These are phyloP conservation scores for Melocanna baccifera DNA, from an alignment of 176 grass and related monocot genomes.

Conservation along the genomic window DNA sequence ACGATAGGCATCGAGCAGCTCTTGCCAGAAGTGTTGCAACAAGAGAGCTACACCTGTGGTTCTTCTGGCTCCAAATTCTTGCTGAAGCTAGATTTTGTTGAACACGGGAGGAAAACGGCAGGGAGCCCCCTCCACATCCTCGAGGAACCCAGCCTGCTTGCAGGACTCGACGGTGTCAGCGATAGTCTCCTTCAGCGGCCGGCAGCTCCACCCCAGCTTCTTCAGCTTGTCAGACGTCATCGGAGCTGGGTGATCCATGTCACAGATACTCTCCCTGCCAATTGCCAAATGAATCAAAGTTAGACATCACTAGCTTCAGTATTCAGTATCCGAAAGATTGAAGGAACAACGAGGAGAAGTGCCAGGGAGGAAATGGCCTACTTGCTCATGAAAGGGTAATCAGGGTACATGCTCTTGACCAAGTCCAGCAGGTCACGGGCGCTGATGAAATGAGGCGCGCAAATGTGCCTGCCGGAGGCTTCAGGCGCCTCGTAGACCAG, in stretches of 20 bases:
- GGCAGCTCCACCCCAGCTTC: conserved; percentile 50
- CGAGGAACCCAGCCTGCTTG: conserved; percentile 28
- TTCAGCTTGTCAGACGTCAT: conserved; percentile 42
- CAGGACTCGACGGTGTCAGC: conserved; percentile 26
- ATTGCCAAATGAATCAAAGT: not conserved
- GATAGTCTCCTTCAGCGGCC: conserved; percentile 37
- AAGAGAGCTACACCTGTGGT: not conserved
- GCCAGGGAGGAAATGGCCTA: not conserved
- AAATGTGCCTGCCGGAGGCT: conserved; percentile 37
- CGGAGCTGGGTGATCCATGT: not conserved
- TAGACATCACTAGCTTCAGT: not conserved
- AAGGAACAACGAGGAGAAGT: not conserved
- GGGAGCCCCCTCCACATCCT: not conserved
- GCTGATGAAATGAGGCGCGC: conserved; percentile 26
- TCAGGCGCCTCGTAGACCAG: conserved; percentile 22
- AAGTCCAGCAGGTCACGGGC: conserved; percentile 12
- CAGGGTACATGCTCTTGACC: conserved; percentile 37
- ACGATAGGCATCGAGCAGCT: not conserved
- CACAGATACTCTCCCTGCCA: conserved; percentile 22
- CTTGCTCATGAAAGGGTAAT: conserved; percentile 23
- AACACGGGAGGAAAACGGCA: conserved; percentile 19
- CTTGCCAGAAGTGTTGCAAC: not conserved
- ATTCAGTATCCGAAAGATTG: not conserved
- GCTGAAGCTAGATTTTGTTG: conserved; percentile 30
- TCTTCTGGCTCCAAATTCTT: not conserved